Evolutionary conservation across 257 asterid genomes (phyloP).

Genomic region (Linaria vulgaris): DNA sequence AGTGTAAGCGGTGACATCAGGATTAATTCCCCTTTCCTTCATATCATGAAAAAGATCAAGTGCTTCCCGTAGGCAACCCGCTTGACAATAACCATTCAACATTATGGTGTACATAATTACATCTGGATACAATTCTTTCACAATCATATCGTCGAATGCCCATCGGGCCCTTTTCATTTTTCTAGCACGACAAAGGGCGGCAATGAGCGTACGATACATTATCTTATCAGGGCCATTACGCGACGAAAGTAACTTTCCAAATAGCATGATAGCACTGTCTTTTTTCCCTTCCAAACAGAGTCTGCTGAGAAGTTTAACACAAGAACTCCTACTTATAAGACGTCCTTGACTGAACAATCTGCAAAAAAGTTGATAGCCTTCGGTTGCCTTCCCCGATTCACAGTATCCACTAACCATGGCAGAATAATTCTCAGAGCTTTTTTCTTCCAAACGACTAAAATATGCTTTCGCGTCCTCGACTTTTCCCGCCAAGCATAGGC

Average conservation of each 20-base stretch:
- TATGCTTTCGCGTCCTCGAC: conserved; percentile 61
- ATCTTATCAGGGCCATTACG: conserved; percentile 44
- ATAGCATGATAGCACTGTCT: conserved; percentile 41
- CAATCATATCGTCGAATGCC: conserved; percentile 52
- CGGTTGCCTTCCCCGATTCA: conserved; percentile 39
- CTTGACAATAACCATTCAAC: conserved; percentile 78
- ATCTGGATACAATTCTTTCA: conserved; percentile 60
- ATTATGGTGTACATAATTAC: conserved; percentile 59
- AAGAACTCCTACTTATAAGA: conserved; percentile 36
- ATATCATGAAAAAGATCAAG: conserved; percentile 52
- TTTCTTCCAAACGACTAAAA: conserved; percentile 45
- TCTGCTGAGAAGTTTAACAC: conserved; percentile 55
- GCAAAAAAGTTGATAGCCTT: conserved; percentile 52
- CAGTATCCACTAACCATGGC: conserved; percentile 75
- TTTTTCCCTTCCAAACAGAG: conserved; percentile 60
- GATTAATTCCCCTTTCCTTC: conserved; percentile 64
- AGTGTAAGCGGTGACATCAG: conserved; percentile 71
- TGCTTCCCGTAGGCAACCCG: conserved; percentile 51
- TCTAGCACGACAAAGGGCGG: conserved; percentile 63
- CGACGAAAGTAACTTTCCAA: conserved; percentile 37
- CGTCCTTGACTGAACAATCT: conserved; percentile 37
- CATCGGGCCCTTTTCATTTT: conserved; percentile 59
- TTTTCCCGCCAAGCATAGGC: conserved; percentile 57
- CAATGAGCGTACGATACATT: conserved; percentile 50
- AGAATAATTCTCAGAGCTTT: conserved; percentile 54